Evolutionary conservation across 352 stramenopile species (phyloP).

Genomic region (Halophytophthora polymorphica): DNA sequence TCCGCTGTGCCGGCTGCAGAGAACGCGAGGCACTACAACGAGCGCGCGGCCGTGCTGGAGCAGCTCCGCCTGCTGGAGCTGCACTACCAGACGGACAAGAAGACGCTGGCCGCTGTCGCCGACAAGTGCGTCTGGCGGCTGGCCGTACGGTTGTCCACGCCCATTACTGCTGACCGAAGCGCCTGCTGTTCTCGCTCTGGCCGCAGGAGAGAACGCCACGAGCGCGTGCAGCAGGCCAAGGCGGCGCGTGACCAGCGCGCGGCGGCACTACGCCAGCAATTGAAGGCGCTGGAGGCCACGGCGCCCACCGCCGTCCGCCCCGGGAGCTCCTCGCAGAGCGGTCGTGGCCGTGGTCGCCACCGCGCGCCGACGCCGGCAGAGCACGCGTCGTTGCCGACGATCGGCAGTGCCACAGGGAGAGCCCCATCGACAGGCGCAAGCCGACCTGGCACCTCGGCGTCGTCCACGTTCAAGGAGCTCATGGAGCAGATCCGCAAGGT

Average conservation of each 20-base stretch:
- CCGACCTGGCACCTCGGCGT: slow-evolving; percentile 4
- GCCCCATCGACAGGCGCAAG: slow-evolving; percentile 1
- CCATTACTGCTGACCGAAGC: slow-evolving; percentile 1
- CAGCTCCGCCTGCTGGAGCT: slow-evolving; percentile 34
- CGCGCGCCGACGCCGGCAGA: slow-evolving; percentile 6
- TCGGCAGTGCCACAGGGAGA: slow-evolving; percentile 3
- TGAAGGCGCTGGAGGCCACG: slow-evolving; percentile 26
- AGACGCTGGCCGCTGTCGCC: slow-evolving; percentile 33
- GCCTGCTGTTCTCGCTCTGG: slow-evolving; percentile 1
- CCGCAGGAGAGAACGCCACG: slow-evolving; percentile 39
- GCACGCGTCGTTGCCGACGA: slow-evolving; percentile 11
- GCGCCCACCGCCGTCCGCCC: slow-evolving; percentile 11
- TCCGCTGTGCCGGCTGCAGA: slow-evolving; percentile 16
- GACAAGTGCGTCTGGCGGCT: slow-evolving; percentile 42
- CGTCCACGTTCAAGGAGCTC: slow-evolving; percentile 31
- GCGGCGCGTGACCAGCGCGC: slow-evolving; percentile 22
- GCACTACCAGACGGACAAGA: slow-evolving; percentile 45
- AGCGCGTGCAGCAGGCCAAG: slow-evolving; percentile 44
- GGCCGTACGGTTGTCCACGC: background rate
- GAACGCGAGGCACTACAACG: slow-evolving; percentile 33
- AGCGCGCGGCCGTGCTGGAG: slow-evolving; percentile 26
- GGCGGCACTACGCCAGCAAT: slow-evolving; percentile 18
- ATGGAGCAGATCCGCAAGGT: slow-evolving; percentile 44
- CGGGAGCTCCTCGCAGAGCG: slow-evolving; percentile 3
- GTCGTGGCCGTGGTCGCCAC: background rate